Percentiles rank a stretch among this genome's conserved stretches.
These are phyloP conservation scores for Lojkania enalia DNA, from an alignment of 2,329 filamentous ascomycete species.

Conservation along the genomic window DNA sequence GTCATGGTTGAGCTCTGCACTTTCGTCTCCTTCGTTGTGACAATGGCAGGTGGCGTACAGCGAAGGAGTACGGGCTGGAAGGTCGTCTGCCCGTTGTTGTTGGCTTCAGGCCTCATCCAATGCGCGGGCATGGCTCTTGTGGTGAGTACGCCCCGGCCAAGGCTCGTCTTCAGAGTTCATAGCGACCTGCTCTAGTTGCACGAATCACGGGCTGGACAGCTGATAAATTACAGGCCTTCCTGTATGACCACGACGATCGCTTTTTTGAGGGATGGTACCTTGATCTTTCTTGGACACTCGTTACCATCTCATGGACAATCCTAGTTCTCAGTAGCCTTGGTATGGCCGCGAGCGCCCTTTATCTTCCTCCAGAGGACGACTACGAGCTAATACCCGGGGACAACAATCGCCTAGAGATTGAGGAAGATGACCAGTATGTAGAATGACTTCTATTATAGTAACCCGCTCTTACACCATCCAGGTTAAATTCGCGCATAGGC, in stretches of 20 bases:
- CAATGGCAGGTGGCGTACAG: constrained; percentile 76
- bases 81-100: constrained; percentile 67
- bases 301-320: constrained; percentile 62
- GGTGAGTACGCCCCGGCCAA: constrained; percentile 57
- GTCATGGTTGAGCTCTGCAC: constrained; percentile 80
- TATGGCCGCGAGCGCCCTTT: constrained; percentile 67
- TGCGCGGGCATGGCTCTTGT: constrained; percentile 79
- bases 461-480: constrained; percentile 24
- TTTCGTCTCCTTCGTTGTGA: constrained; percentile 76
- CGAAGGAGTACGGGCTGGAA: constrained; percentile 84
- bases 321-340: constrained; percentile 58
- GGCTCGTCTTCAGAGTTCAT: no score
- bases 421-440: constrained; percentile 41
- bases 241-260: constrained; percentile 80
- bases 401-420: constrained; percentile 22
- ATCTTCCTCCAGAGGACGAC: constrained; percentile 78
- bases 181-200: no score
- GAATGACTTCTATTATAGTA: neutral
- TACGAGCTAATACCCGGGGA: constrained; percentile 77
- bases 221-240: constrained; percentile 64
- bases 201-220: neutral
- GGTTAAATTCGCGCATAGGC: constrained; percentile 38
- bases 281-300: constrained; percentile 76
- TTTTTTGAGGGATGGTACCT: constrained; percentile 84
- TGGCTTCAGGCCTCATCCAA: constrained; percentile 68